These are phyloP conservation scores for Leccinum fuscescens DNA, from an alignment of 1,284 basidiomycete genomes.

Conservation along the genomic window DNA sequence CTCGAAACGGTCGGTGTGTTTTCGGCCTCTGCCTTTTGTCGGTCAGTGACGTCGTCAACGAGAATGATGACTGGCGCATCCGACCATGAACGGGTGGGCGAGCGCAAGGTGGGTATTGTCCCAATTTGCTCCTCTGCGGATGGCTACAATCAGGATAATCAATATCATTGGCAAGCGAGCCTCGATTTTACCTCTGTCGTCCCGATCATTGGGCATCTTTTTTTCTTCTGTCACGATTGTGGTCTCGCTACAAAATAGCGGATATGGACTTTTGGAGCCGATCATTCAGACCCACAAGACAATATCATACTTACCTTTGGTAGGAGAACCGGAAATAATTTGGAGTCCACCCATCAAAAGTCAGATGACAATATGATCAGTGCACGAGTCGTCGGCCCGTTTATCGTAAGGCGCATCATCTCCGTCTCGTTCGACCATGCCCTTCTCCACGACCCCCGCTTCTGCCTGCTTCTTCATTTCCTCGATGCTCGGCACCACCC, in stretches of 20 bases:
- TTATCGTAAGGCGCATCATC: constrained; percentile 1
- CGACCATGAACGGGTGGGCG: constrained; percentile 52
- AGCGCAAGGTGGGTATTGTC: constrained; percentile 73
- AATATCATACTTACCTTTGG: not conserved
- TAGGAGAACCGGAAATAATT: not conserved
- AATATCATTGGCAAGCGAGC: not conserved
- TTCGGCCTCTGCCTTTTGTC: constrained; percentile 68
- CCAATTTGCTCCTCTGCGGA: constrained; percentile 82
- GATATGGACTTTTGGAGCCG: not conserved
- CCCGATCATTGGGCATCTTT: constrained; percentile 87
- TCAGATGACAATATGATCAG: constrained; percentile 5
- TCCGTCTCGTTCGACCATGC: not conserved
- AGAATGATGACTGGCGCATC: constrained; percentile 66
- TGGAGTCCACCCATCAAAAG: not conserved
- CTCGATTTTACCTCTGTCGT: constrained; percentile 71
- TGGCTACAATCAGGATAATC: constrained; percentile 48
- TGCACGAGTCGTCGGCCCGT: not conserved
- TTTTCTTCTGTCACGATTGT: constrained; percentile 71
- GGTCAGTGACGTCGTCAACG: constrained; percentile 89
- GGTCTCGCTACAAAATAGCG: constrained; percentile 56
- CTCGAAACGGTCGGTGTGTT: constrained; percentile 68
- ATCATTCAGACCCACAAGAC: not conserved
- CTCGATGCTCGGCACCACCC: constrained; percentile 29
- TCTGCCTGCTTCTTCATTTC: constrained; percentile 25
- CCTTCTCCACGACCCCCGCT: not conserved